Evolutionary conservation across 176 grass and related monocot genomes (phyloP), one percentile per base, ranked within the genome.

Genomic region (Carex myosuroides): DNA sequence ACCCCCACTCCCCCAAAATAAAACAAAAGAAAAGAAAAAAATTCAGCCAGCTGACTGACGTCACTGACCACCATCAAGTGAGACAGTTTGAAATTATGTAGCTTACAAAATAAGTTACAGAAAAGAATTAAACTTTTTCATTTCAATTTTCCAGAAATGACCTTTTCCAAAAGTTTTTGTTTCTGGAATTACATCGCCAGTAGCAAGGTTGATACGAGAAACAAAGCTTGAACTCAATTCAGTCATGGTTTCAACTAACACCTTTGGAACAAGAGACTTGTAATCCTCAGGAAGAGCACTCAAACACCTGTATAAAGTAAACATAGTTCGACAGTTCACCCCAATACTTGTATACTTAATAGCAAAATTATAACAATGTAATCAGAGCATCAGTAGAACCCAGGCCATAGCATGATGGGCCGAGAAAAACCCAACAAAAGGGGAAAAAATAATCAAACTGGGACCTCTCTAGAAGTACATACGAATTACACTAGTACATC

Each of bases 181-280:
- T 95, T 95, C 96, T 81, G 92, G 92, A 89, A 92, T 90, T 85
- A 90, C 96, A 88, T 98, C 96, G 66, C 96, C 96, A 86, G 93
- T 95, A 88, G 96, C 93, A 85, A 95, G 26, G 52, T 99, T 99
- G 68, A 92, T 60, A 82, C 87, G 88, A 80, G 91, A 92, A 57
- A 96, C 83, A 94, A 98, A 95, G n/a, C 86, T 92, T 85, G 91
- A 85, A 65, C 68, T 88, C 85, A 98, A 76, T 81, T 98, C 93
- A 88, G 79, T 85, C 96, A 95, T 98, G 79, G 85, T 93, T 60
- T 95, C 97, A 64, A 88, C 75, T 81, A 99, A 92, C 87, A 99
- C 79, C 89, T 89, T 96, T 3, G 97, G 97, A 75, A 99, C 93
- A 60, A 99, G 85, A 85, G 89, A 92, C 53, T 88, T 92, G 83